phyloP scores from a whole-genome alignment of 805 yeast genomes.

The Kluyveromyces siamensis region DNA sequence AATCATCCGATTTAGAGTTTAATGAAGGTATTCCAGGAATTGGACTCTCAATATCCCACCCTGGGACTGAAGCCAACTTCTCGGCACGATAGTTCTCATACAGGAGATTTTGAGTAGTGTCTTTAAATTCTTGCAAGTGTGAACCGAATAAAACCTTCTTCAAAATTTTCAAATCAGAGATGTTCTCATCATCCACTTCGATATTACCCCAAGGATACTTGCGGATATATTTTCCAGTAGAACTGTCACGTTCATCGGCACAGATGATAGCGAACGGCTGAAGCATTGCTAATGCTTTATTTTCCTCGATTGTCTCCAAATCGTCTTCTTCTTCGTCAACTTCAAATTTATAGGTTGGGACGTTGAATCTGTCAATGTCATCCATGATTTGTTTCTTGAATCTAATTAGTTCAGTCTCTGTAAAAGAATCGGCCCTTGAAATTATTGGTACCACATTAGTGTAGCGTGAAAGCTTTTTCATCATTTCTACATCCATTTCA shows the following conservation, averaged over 20 bases:
- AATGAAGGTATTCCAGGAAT: slow-evolving; percentile 10
- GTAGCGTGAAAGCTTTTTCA: slow-evolving; percentile 62
- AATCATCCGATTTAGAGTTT: background rate
- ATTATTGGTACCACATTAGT: slow-evolving; percentile 69
- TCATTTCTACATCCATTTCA: slow-evolving; percentile 62
- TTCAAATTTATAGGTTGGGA: slow-evolving; percentile 66
- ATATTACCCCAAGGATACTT: slow-evolving; percentile 69
- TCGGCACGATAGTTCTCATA: slow-evolving; percentile 79
- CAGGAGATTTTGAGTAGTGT: slow-evolving; percentile 64
- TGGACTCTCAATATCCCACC: slow-evolving; percentile 9
- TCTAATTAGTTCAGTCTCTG: slow-evolving; percentile 44
- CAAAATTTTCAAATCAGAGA: slow-evolving; percentile 47
- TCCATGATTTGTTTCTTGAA: slow-evolving; percentile 52
- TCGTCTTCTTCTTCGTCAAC: slow-evolving; percentile 69
- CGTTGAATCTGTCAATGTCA: slow-evolving; percentile 59
- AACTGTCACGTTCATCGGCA: slow-evolving; percentile 48
- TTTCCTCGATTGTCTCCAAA: slow-evolving; percentile 59
- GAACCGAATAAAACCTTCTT: slow-evolving; percentile 70
- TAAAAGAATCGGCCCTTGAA: slow-evolving; percentile 64
- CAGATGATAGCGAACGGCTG: slow-evolving; percentile 73
- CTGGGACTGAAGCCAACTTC: slow-evolving; percentile 51
- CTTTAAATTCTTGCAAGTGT: slow-evolving; percentile 76
- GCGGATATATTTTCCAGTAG: slow-evolving; percentile 54
- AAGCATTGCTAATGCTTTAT: slow-evolving; percentile 46
- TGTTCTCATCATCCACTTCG: slow-evolving; percentile 40